phyloP scores from a whole-genome alignment of 106 monocot species.

The Hemerocallis citrina region DNA sequence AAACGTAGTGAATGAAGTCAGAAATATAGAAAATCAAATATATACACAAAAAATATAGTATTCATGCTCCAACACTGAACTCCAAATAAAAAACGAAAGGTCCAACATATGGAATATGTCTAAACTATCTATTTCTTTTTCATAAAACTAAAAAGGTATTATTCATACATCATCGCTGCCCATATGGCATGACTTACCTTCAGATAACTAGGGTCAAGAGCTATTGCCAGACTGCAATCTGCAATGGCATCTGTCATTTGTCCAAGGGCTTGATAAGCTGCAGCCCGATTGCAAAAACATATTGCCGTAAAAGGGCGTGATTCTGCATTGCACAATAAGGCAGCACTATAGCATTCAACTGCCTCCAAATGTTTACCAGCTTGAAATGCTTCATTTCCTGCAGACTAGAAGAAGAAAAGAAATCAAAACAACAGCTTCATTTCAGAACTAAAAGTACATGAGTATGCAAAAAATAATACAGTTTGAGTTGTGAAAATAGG shows the following conservation, averaged over 20 bases:
- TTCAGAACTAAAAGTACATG: no score
- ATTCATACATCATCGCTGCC: not conserved
- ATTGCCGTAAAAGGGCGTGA: constrained; percentile 84
- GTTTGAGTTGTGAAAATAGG: no score
- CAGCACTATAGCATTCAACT: constrained; percentile 70
- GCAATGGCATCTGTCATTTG: constrained; percentile 92
- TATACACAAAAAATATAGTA: not conserved
- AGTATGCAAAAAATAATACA: no score
- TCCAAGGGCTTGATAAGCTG: constrained; percentile 82
- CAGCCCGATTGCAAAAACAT: constrained; percentile 96
- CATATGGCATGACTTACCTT: constrained; percentile 46
- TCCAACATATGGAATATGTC: not conserved
- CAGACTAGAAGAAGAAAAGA: constrained; percentile 25
- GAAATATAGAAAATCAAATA: not conserved
- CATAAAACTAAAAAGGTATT: not conserved
- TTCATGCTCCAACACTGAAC: not conserved
- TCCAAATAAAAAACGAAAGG: not conserved
- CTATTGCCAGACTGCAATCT: constrained; percentile 88
- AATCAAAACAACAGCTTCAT: not conserved
- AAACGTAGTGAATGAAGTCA: not conserved
- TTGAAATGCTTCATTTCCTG: constrained; percentile 89
- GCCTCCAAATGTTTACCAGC: constrained; percentile 64
- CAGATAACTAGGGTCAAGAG: constrained; percentile 69
- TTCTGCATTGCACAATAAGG: constrained; percentile 60
- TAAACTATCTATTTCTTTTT: constrained; percentile 1